These are phyloP conservation scores for Diaporthe eres DNA, from an alignment of 2,329 filamentous ascomycete species.

Conservation along the genomic window DNA sequence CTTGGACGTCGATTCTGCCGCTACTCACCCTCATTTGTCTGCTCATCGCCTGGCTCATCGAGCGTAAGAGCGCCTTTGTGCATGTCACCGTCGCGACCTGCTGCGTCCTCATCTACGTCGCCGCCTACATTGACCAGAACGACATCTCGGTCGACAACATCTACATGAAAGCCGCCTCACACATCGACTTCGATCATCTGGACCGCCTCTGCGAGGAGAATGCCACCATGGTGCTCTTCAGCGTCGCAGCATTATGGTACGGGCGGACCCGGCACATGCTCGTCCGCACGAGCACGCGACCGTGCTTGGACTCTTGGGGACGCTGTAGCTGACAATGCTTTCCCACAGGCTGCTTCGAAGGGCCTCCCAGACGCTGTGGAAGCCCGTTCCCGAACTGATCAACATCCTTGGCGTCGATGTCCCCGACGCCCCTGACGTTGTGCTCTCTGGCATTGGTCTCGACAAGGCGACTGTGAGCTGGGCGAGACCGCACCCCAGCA, in stretches of 20 bases:
- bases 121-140: conserved; percentile 57
- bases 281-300: conserved; percentile 22
- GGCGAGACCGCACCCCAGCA: conserved; percentile 78
- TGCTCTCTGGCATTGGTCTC: conserved; percentile 88
- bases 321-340: conserved; percentile 37
- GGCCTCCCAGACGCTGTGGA: conserved; percentile 89
- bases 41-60: conserved; percentile 58
- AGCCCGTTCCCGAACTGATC: conserved; percentile 91
- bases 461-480: conserved; percentile 93
- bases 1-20: conserved; percentile 60
- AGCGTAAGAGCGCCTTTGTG: conserved; percentile 59
- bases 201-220: conserved; percentile 63
- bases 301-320: neutral
- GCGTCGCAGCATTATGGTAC: conserved; percentile 68
- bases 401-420: conserved; percentile 94
- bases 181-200: conserved; percentile 62
- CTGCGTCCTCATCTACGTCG: conserved; percentile 58
- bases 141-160: conserved; percentile 53
- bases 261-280: conserved; percentile 43
- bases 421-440: conserved; percentile 89
- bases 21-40: conserved; percentile 60
- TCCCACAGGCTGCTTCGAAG: conserved; percentile 81
- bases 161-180: conserved; percentile 54
- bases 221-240: conserved; percentile 69
- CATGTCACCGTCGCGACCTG: conserved; percentile 58